Evolutionary conservation across 768 basidiomycete species (phyloP).

Genomic region (Peribolospora kevripleyi): DNA sequence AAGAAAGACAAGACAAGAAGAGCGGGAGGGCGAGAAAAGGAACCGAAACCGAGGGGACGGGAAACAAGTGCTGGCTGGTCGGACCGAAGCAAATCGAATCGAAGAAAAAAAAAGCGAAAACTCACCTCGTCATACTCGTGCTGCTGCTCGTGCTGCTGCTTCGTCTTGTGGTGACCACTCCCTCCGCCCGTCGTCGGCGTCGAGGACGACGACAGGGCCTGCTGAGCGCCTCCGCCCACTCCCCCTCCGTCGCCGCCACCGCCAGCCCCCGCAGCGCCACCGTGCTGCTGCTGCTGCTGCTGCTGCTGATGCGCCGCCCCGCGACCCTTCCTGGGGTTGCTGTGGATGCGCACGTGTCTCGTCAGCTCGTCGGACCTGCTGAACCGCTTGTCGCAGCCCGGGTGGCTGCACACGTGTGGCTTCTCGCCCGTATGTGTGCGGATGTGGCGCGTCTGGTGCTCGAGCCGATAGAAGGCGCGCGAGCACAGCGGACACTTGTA

Average conservation of each 20-base stretch:
- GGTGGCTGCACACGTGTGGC: constrained; percentile 73
- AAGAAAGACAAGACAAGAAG: too few relatives aligned
- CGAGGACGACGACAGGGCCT: neutral
- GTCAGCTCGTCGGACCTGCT: constrained; percentile 97
- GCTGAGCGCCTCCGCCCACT: constrained; percentile 3
- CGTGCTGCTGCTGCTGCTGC: constrained; percentile 16
- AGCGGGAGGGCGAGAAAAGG: too few relatives aligned
- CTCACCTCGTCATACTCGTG: neutral
- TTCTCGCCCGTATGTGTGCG: constrained; percentile 97
- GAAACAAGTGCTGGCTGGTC: neutral
- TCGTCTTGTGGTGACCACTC: too few relatives aligned
- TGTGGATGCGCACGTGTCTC: constrained; percentile 77
- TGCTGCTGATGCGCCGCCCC: constrained; percentile 46
- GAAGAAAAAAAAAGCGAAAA: neutral
- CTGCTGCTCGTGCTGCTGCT: too few relatives aligned
- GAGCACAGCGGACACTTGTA: constrained; percentile 96
- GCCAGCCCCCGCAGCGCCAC: constrained; percentile 33
- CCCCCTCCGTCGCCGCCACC: neutral
- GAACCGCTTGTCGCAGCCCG: constrained; percentile 94
- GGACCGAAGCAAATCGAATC: neutral
- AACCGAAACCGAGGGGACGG: neutral
- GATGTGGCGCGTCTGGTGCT: constrained; percentile 94
- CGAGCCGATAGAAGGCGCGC: constrained; percentile 82
- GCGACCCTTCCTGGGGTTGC: constrained; percentile 14
- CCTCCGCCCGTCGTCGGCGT: too few relatives aligned